Conservation (phyloP, 257 asterid species). For the Avicennia marina region DNA sequence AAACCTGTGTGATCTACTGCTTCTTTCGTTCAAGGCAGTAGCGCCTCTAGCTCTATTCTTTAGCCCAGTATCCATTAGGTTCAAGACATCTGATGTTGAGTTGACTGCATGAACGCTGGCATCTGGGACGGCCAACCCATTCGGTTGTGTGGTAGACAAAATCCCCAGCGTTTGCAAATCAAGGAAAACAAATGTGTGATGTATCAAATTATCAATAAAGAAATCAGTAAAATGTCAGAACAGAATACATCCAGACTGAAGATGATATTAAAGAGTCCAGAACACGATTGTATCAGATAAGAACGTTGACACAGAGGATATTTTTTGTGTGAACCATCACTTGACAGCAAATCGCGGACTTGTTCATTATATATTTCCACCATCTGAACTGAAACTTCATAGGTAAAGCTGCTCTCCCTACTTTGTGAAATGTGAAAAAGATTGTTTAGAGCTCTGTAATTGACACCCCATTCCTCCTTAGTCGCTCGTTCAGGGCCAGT, state of each 20-base stretch:
- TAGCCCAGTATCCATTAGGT: slow-evolving; percentile 75
- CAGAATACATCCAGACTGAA: background rate
- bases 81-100: slow-evolving; percentile 58
- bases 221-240: background rate
- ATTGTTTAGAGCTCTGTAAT: slow-evolving; percentile 82
- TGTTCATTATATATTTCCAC: slow-evolving; percentile 95
- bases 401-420: slow-evolving; percentile 46
- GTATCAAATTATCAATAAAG: background rate
- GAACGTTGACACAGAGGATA: slow-evolving; percentile 45
- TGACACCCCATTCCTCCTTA: slow-evolving; percentile 93
- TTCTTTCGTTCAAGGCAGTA: slow-evolving; percentile 86
- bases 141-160: slow-evolving; percentile 52
- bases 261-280: background rate
- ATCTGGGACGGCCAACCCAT: slow-evolving; percentile 89
- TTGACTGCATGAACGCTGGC: slow-evolving; percentile 66
- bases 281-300: background rate
- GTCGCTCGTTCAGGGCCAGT: slow-evolving; percentile 83
- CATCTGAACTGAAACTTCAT: slow-evolving; percentile 89
- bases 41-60: slow-evolving; percentile 84
- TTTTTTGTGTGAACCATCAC: slow-evolving; percentile 58
- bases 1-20: slow-evolving; percentile 97
- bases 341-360: slow-evolving; percentile 90
- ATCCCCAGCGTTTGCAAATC: slow-evolving; percentile 83
- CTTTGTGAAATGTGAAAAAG: slow-evolving; percentile 68
- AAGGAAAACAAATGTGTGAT: slow-evolving; percentile 45